Evolutionary conservation across 805 yeast species (phyloP), one percentile per base, ranked within the genome.

Genomic region (Blastobotrys attinorum): DNA sequence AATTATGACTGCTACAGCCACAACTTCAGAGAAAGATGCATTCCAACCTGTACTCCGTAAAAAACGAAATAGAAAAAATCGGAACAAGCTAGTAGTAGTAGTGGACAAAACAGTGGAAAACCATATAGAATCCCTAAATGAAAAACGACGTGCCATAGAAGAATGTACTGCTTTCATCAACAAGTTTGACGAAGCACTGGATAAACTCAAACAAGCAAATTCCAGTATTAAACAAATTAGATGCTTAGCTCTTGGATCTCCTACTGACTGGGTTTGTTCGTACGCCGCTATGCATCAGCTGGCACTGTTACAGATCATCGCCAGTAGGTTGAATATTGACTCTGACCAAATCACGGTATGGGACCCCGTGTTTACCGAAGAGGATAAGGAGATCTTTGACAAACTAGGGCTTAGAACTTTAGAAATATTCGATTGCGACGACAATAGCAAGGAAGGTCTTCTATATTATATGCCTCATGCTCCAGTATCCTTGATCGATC

Each of bases 401-500:
- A 41, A 44, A 1, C 44, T 55, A 31, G 63, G 61, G 1, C 43
- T 58, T 10, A 35, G 52, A 2, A 59, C 65, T 4, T 54, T 50
- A 5, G 64, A 61, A 23, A 53, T 49, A 3, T 48, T 56, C 18
- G 52, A 44, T 15, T 38, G 43, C 13, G 39, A 25, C 4, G 15
- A 41, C 17, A 22, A 15, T 15, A 40, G 43, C 7, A 35, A 48
- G 0, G 16, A 38, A 1, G 29, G 47, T 1, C 63, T 70, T 0
- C 60, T 84, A 2, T 81, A 66, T 57, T 83, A 76, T 54, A 66
- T 84, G 38, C 94, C 94, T 0, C 95, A 84, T 63, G 90, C 89
- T 0, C 85, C 87, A 1, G 60, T 81, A 32, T 43, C 54, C 1
- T 50, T 66, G 2, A 53, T 57, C 4, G 54, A 55, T 15, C 17